Conservation (phyloP, 805 yeast species). For the Pichia ethanolica region DNA sequence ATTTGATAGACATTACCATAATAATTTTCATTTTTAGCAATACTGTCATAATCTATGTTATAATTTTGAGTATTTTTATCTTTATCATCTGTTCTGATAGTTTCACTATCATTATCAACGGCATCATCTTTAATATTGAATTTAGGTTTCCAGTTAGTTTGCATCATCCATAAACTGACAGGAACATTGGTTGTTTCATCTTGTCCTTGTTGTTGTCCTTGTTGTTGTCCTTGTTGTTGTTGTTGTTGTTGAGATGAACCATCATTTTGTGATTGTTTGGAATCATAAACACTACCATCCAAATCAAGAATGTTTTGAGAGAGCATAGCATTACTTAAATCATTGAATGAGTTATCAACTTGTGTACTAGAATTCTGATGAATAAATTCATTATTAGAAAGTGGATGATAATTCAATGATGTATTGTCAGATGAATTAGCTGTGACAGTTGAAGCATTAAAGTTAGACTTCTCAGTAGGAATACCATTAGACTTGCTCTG, state of each 20-base stretch:
- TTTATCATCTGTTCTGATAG: not conserved
- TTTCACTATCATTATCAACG: not conserved
- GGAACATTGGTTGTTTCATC: not conserved
- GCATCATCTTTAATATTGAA: conserved; percentile 3
- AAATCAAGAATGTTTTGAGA: not conserved
- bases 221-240: not conserved
- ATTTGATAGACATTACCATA: not conserved
- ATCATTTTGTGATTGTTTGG: not conserved
- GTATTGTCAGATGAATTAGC: too few relatives aligned
- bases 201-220: too few relatives aligned
- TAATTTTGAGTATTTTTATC: not conserved
- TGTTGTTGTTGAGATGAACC: too few relatives aligned
- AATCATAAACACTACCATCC: not conserved
- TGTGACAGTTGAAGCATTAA: too few relatives aligned
- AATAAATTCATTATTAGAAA: not conserved
- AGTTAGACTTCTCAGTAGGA: too few relatives aligned
- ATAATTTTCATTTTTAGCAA: not conserved
- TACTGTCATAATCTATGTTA: not conserved
- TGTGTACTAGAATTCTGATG: not conserved
- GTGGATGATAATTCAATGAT: not conserved
- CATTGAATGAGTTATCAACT: not conserved
- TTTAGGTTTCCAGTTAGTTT: conserved; percentile 14
- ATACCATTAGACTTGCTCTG: too few relatives aligned
- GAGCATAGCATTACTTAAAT: not conserved
- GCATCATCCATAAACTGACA: conserved; percentile 11